Conservation (phyloP, 768 basidiomycete species). For the Tubosaeta sp. region DNA sequence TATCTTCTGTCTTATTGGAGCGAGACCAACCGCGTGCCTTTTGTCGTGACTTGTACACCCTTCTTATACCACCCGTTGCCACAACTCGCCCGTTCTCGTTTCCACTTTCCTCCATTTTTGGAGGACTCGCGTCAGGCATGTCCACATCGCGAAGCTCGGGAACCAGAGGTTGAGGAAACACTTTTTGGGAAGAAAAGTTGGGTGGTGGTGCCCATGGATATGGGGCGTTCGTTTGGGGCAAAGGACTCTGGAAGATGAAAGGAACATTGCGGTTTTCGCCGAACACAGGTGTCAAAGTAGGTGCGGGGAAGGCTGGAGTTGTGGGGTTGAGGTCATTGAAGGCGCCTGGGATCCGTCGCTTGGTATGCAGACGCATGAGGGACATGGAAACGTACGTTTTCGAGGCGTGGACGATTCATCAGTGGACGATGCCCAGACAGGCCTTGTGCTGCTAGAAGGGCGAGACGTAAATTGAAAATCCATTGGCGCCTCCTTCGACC, state of each 20-base stretch:
- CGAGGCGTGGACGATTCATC: conserved; percentile 52
- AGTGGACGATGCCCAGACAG: conserved; percentile 49
- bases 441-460: conserved; percentile 44
- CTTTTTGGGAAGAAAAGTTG: conserved; percentile 54
- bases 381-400: conserved; percentile 59
- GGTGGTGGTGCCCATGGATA: conserved; percentile 67
- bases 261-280: conserved; percentile 65
- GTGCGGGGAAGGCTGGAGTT: conserved; percentile 31
- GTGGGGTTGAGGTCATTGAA: conserved; percentile 41
- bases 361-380: conserved; percentile 5
- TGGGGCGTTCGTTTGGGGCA: conserved; percentile 38
- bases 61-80: conserved; percentile 59
- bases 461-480: conserved; percentile 83
- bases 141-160: conserved; percentile 63
- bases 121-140: conserved; percentile 70
- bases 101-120: conserved; percentile 40
- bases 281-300: conserved; percentile 48
- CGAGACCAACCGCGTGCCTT: conserved; percentile 36
- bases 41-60: conserved; percentile 61
- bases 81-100: conserved; percentile 45
- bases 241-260: conserved; percentile 62
- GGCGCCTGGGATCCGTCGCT: conserved; percentile 38
- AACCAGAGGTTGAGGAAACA: conserved; percentile 45
- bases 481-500: conserved; percentile 83
- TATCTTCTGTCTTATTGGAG: conserved; percentile 21